Evolutionary conservation across 768 basidiomycete species (phyloP).

Genomic region (Suillus weaverae): DNA sequence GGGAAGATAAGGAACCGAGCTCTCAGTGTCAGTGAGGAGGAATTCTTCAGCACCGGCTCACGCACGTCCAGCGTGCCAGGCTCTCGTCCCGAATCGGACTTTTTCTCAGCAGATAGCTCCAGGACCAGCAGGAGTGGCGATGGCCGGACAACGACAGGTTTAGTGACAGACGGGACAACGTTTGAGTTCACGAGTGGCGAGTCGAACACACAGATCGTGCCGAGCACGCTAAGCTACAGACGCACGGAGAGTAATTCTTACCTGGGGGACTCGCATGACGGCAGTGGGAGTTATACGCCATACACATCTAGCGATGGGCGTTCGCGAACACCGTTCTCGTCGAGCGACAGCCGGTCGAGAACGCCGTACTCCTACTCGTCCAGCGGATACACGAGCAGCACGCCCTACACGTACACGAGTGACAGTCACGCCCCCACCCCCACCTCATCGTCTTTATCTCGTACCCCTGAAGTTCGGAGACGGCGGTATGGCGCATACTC

Average conservation of each 20-base stretch:
- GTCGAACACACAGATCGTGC: conserved; percentile 44
- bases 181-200: conserved; percentile 38
- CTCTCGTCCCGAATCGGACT: conserved; percentile 29
- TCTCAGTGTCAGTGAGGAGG: conserved; percentile 41
- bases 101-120: conserved; percentile 35
- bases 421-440: conserved; percentile 17
- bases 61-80: conserved; percentile 32
- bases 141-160: conserved; percentile 27
- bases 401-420: conserved; percentile 29
- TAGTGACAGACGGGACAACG: conserved; percentile 40
- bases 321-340: conserved; percentile 7
- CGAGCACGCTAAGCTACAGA: conserved; percentile 54
- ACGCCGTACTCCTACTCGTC: conserved; percentile 17
- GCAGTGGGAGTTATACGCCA: conserved; percentile 34
- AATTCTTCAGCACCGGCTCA: conserved; percentile 46
- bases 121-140: conserved; percentile 30
- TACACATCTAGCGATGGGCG: conserved; percentile 14
- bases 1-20: conserved; percentile 31
- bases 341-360: conserved; percentile 11
- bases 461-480: conserved; percentile 58
- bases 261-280: conserved; percentile 54
- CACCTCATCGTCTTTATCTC: conserved; percentile 56
- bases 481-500: conserved; percentile 41
- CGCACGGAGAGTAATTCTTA: conserved; percentile 56
- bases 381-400: conserved; percentile 16